A percentile compares a stretch with the other conserved stretches of the same genome.
Evolutionary conservation across 306 rosid species (phyloP).

Genomic region (apple (Malus domestica)): ASM211411v1 NC_041799.1:42182001-42182500

Average conservation of each 20-base stretch:
- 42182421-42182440: neutral
- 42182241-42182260: neutral
- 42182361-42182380: neutral
- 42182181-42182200: neutral
- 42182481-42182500: neutral
- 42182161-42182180: neutral
- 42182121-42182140: conserved; percentile 64
- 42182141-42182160: conserved; percentile 13
- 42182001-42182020: conserved; percentile 53
- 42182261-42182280: neutral
- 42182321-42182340: neutral
- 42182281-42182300: neutral
- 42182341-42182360: neutral
- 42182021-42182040: conserved; percentile 57
- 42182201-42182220: neutral
- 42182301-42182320: neutral
- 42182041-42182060: conserved; percentile 67
- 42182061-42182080: conserved; percentile 52
- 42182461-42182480: neutral
- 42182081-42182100: conserved; percentile 64
- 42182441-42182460: neutral
- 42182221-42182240: neutral
- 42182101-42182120: conserved; percentile 44
- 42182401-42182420: neutral
- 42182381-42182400: neutral